A percentile compares a stretch with the other conserved stretches of the same genome.
phyloP scores from a whole-genome alignment of 441 rosid genomes.

The Syzygium syzygioides region DNA sequence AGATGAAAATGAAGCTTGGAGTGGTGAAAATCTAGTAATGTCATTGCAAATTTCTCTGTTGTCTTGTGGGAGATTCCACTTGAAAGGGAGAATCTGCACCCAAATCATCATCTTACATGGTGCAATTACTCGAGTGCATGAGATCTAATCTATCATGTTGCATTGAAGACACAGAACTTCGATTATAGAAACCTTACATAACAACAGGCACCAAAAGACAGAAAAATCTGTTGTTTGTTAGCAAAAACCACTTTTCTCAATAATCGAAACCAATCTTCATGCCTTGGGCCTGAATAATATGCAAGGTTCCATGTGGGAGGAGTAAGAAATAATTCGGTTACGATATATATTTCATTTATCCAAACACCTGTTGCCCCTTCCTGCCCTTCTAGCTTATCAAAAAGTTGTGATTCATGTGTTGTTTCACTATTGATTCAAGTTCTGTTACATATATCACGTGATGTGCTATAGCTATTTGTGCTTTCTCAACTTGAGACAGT shows the following conservation, averaged over 20 bases:
- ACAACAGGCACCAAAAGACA: neutral
- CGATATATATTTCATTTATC: neutral
- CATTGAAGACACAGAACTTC: neutral
- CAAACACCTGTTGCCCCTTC: neutral
- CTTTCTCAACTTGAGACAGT: neutral
- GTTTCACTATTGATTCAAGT: neutral
- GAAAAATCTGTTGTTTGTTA: neutral
- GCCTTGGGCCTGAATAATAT: neutral
- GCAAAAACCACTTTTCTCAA: neutral
- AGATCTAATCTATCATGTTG: neutral
- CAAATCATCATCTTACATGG: neutral
- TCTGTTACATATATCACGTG: neutral
- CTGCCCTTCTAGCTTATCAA: neutral
- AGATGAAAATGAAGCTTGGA: neutral
- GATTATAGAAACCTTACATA: neutral
- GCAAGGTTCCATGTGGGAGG: neutral
- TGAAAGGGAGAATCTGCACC: neutral
- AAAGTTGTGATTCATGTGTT: neutral
- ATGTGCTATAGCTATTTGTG: neutral
- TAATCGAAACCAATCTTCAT: neutral
- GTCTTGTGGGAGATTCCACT: neutral
- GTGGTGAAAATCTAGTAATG: neutral
- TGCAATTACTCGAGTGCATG: neutral
- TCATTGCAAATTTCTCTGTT: neutral
- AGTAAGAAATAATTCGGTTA: neutral